phyloP scores from a whole-genome alignment of 106 monocot genomes.

The Hemerocallis citrina region DNA sequence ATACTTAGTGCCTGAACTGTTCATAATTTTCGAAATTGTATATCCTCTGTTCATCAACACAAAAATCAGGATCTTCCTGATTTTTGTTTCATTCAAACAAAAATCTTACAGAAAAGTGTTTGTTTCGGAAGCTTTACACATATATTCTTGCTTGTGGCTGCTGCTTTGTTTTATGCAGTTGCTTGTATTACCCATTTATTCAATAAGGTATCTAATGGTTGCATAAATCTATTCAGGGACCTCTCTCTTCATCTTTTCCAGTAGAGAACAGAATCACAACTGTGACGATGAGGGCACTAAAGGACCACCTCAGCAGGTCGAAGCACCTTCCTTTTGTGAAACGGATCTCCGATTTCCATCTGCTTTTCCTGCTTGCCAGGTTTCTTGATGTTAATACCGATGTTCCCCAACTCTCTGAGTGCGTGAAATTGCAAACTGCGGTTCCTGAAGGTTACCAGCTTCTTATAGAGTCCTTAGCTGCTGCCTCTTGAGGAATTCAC shows the following conservation, averaged over 20 bases:
- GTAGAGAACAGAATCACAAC: constrained; percentile 74
- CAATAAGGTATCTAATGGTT: too few species aligned
- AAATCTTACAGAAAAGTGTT: too few species aligned
- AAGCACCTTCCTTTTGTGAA: constrained; percentile 71
- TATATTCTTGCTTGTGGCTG: too few species aligned
- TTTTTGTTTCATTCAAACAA: too few species aligned
- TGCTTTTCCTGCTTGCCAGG: constrained; percentile 58
- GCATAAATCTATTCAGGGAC: too few species aligned
- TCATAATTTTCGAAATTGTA: too few species aligned
- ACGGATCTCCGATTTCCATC: constrained; percentile 84
- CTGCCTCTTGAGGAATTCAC: constrained; percentile 23
- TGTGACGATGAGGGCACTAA: constrained; percentile 52
- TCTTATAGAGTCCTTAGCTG: constrained; percentile 80
- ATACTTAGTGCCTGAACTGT: too few species aligned
- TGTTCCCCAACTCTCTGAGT: constrained; percentile 66
- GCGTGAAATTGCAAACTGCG: constrained; percentile 37
- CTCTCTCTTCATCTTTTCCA: constrained; percentile 66
- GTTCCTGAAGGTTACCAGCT: constrained; percentile 87
- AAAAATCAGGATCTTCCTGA: too few species aligned
- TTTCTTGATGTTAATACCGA: constrained; percentile 68
- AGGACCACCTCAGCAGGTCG: constrained; percentile 48
- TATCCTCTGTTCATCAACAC: too few species aligned
- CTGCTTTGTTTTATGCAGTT: background rate
- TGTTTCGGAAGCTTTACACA: too few species aligned
- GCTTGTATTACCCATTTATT: too few species aligned